These are phyloP conservation scores for Chimonanthus salicifolius DNA, from an alignment of 164 flowering plant species.

Conservation along the genomic window DNA sequence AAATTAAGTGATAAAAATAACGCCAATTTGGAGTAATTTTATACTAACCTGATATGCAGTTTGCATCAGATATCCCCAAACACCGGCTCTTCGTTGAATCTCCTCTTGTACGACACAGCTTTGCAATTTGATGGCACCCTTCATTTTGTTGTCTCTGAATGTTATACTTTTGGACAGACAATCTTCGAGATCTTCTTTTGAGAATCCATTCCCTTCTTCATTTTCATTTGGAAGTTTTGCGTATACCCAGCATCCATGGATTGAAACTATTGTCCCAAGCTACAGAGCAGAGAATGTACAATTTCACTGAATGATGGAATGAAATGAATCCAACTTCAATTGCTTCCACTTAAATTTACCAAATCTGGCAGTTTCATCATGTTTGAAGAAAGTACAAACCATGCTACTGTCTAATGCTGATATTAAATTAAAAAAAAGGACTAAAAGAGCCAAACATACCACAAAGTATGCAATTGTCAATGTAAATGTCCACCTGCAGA, in stretches of 20 bases:
- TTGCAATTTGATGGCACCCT: conserved; percentile 25
- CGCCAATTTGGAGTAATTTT: background rate
- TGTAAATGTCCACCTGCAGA: conserved; percentile 88
- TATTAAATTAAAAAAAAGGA: background rate
- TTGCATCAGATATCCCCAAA: conserved; percentile 55
- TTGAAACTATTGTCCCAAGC: background rate
- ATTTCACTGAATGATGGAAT: background rate
- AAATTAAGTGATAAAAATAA: background rate
- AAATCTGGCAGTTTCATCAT: background rate
- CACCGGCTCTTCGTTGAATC: conserved; percentile 34
- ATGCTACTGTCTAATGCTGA: background rate
- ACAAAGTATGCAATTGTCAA: conserved; percentile 64
- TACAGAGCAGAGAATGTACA: background rate
- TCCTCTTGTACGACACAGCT: conserved; percentile 27
- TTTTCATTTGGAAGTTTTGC: background rate
- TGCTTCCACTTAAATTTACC: background rate
- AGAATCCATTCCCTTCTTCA: background rate
- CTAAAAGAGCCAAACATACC: conserved; percentile 31
- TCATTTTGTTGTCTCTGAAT: conserved; percentile 16
- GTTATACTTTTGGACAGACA: conserved; percentile 8
- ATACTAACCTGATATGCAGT: conserved; percentile 39
- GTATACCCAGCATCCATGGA: background rate
- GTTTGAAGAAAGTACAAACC: background rate
- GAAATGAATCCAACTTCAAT: background rate
- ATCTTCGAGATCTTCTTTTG: conserved; percentile 9